These are phyloP conservation scores for Spinellus fusiger DNA, from an alignment of 192 early-diverging fungal genomes.

Conservation along the genomic window DNA sequence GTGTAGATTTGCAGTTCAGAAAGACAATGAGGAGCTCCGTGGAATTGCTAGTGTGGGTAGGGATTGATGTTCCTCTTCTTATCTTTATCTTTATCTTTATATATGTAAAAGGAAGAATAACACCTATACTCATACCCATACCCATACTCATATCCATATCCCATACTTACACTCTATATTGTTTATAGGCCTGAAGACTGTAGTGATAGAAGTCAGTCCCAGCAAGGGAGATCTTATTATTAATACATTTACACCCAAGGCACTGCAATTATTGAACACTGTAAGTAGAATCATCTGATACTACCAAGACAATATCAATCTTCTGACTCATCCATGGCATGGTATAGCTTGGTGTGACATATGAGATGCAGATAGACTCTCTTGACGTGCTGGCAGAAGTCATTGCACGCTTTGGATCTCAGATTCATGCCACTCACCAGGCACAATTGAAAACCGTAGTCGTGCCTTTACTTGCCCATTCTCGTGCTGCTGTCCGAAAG, in stretches of 20 bases:
- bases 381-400: conserved; percentile 75
- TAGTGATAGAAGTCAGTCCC: conserved; percentile 65
- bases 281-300: conserved; percentile 48
- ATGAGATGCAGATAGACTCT: conserved; percentile 60
- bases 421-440: conserved; percentile 44
- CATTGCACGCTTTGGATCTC: conserved; percentile 60
- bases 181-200: conserved; percentile 61
- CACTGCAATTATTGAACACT: conserved; percentile 53
- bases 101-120: no score
- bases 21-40: conserved; percentile 60
- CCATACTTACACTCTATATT: not conserved
- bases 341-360: conserved; percentile 35
- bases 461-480: conserved; percentile 60
- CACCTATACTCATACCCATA: no score
- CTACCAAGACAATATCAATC: not conserved
- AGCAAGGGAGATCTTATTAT: conserved; percentile 46
- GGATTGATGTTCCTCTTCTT: not conserved
- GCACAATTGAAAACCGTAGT: conserved; percentile 58
- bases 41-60: conserved; percentile 82
- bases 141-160: not conserved
- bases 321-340: not conserved
- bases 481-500: conserved; percentile 73
- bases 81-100: no score
- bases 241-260: conserved; percentile 60
- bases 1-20: conserved; percentile 52